phyloP scores from a whole-genome alignment of 1,284 basidiomycete species.

The Ustilago tritici region DNA sequence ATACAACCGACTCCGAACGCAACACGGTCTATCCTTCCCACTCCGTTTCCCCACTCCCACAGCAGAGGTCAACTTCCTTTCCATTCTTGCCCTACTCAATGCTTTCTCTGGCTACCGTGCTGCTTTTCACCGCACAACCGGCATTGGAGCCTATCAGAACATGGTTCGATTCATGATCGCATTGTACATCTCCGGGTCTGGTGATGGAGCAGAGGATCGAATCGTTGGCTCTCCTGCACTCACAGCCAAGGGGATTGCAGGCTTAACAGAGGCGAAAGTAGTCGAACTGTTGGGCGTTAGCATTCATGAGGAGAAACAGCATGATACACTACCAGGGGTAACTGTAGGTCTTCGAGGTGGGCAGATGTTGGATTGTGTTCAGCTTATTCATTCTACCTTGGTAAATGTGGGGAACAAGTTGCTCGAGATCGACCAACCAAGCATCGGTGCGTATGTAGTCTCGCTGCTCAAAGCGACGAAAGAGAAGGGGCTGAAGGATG shows the following conservation, averaged over 20 bases:
- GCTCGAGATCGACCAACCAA: conserved; percentile 75
- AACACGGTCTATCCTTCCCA: conserved; percentile 63
- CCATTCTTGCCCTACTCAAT: conserved; percentile 62
- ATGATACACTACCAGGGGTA: conserved; percentile 78
- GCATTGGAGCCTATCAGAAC: conserved; percentile 60
- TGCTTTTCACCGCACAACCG: conserved; percentile 57
- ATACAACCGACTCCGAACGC: conserved; percentile 31
- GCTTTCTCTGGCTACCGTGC: conserved; percentile 59
- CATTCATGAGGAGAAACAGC: conserved; percentile 75
- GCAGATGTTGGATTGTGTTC: conserved; percentile 79
- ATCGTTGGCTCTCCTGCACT: conserved; percentile 24
- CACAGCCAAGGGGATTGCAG: conserved; percentile 40
- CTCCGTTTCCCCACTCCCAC: conserved; percentile 50
- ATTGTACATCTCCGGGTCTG: conserved; percentile 49
- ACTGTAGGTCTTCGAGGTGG: conserved; percentile 80
- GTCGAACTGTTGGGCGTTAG: conserved; percentile 55
- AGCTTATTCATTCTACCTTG: conserved; percentile 76
- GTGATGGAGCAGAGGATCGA: conserved; percentile 18
- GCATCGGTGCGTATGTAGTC: conserved; percentile 80
- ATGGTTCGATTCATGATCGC: conserved; percentile 56
- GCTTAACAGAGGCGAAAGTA: conserved; percentile 37
- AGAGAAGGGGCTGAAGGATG: conserved; percentile 63
- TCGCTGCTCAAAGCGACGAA: conserved; percentile 76
- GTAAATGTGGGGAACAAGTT: conserved; percentile 81
- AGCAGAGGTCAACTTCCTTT: conserved; percentile 63